Percentiles rank a stretch among this genome's conserved stretches.
These are phyloP conservation scores for Gossypium laxum DNA, from an alignment of 441 rosid genomes.

Conservation along the genomic window DNA sequence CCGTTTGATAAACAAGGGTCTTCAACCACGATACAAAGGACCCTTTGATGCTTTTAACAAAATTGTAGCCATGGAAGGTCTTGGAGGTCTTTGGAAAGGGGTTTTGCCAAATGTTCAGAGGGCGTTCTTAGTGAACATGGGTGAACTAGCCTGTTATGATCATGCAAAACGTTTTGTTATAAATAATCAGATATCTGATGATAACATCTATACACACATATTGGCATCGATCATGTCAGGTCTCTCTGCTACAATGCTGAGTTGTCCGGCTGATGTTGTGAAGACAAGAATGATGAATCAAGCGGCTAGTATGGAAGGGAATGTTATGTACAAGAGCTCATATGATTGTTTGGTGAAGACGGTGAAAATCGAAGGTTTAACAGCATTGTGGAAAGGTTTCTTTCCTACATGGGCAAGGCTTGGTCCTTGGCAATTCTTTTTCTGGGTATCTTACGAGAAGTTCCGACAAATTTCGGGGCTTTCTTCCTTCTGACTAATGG, in stretches of 20 bases:
- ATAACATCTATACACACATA: constrained; percentile 69
- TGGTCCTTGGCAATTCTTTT: constrained; percentile 90
- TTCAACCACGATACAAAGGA: constrained; percentile 56
- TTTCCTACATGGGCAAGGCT: constrained; percentile 88
- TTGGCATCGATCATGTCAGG: constrained; percentile 74
- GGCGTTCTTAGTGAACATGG: constrained; percentile 86
- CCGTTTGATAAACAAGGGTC: constrained; percentile 39
- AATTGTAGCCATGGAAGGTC: constrained; percentile 46
- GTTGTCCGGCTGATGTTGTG: constrained; percentile 84
- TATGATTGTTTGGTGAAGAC: constrained; percentile 76
- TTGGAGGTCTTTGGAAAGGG: constrained; percentile 74
- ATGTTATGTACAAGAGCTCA: constrained; percentile 38
- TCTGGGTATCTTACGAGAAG: constrained; percentile 88
- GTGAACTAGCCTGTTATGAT: constrained; percentile 79
- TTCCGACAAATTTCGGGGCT: constrained; percentile 54
- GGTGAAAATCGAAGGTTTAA: constrained; percentile 51
- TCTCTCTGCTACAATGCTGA: constrained; percentile 60
- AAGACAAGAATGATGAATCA: constrained; percentile 91
- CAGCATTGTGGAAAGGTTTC: constrained; percentile 80
- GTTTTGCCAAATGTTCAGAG: constrained; percentile 73
- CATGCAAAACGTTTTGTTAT: constrained; percentile 66
- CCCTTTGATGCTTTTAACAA: constrained; percentile 51
- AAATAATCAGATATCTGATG: constrained; percentile 35
- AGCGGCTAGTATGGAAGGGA: constrained; percentile 24
- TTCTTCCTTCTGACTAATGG: constrained; percentile 49